Evolutionary conservation across 2,329 filamentous ascomycete species (phyloP).

Genomic region (Ophiocordyceps camponoti-floridani): DNA sequence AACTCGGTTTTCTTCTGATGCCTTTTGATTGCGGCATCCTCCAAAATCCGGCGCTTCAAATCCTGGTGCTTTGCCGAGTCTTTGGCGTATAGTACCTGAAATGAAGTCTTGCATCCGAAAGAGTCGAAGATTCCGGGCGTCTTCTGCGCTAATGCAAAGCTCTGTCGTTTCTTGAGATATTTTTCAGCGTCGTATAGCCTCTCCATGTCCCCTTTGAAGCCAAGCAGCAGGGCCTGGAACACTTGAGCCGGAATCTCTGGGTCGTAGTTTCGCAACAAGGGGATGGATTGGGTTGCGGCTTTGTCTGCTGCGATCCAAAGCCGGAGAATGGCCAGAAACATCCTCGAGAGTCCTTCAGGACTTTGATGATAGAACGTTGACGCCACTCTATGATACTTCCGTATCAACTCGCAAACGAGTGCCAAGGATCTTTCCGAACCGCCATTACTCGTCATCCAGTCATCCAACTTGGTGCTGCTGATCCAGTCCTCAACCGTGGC

Average conservation of each 20-base stretch:
- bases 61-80: constrained; percentile 14
- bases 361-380: constrained; percentile 16
- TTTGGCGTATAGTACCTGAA: constrained; percentile 6
- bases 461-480: background rate
- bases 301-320: constrained; percentile 41
- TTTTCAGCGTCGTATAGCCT: background rate
- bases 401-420: background rate
- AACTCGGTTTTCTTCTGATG: constrained; percentile 5
- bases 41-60: constrained; percentile 18
- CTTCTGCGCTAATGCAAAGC: background rate
- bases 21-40: constrained; percentile 10
- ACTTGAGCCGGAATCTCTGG: constrained; percentile 21
- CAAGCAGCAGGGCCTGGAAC: constrained; percentile 26
- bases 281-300: constrained; percentile 17
- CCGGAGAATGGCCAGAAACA: constrained; percentile 36
- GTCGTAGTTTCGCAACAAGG: constrained; percentile 26
- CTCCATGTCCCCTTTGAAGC: constrained; percentile 20
- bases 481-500: background rate
- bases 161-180: background rate
- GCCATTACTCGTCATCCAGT: too few species aligned
- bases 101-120: constrained; percentile 4
- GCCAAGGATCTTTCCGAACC: too few species aligned
- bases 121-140: constrained; percentile 7
- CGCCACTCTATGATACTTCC: background rate
- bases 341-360: constrained; percentile 30